Percentiles rank a stretch among this genome's conserved stretches.
phyloP scores from a whole-genome alignment of 2,329 filamentous ascomycete species.

The Ophiostoma ulmi region DNA sequence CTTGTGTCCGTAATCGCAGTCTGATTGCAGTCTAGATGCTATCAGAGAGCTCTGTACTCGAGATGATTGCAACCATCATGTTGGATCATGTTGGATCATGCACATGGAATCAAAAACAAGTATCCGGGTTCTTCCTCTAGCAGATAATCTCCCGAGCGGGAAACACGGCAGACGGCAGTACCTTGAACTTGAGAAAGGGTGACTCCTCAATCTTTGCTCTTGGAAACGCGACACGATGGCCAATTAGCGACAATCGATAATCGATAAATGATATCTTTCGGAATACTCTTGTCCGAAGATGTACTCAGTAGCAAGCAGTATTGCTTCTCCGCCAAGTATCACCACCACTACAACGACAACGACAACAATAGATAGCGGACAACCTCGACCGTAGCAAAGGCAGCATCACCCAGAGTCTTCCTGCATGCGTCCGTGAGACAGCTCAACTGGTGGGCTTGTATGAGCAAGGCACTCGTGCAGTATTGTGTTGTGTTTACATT shows the following conservation, averaged over 20 bases:
- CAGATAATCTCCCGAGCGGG: background rate
- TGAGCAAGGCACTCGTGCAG: background rate
- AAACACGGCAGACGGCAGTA: constrained; percentile 6
- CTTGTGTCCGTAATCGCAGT: constrained; percentile 7
- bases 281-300: background rate
- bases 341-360: background rate
- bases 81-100: background rate
- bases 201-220: no score
- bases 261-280: background rate
- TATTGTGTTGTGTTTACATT: no score
- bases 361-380: background rate
- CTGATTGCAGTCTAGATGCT: background rate
- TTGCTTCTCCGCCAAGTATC: background rate
- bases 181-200: background rate
- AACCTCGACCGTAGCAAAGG: background rate
- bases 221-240: no score
- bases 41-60: background rate
- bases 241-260: no score
- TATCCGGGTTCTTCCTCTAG: background rate
- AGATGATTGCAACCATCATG: background rate
- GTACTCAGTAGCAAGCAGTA: background rate
- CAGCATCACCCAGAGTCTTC: background rate
- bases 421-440: background rate
- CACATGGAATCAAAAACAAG: background rate
- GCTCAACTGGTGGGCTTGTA: no score